Base-by-base conservation (phyloP, 2,329 filamentous ascomycete genomes). In the Aspergillus luchuensis region DNA sequence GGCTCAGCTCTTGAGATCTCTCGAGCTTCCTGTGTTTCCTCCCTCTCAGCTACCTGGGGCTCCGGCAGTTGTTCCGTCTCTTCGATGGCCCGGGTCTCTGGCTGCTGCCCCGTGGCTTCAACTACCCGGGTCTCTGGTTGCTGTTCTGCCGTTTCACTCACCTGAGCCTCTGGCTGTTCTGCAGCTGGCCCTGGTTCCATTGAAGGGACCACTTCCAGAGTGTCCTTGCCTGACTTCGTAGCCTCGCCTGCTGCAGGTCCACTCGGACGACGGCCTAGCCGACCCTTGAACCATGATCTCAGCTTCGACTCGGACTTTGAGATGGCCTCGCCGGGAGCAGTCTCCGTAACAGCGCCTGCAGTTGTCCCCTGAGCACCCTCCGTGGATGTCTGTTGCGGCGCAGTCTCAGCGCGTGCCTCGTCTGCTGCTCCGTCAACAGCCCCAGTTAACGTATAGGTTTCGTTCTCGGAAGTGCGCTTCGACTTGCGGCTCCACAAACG, bases 211-310 rank as follows among this genome's bases (percentile, higher is more conserved):
- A 38, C 51, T 48, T 45, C 48, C 28, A 28, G 23, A 36, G 58
- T 45, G 25, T 47, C 17, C 51, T 56, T 15, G 23, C 38, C 45
- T 61, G n/a, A 54, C 56, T 59, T 56, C 48, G 58, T 11, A n/a
- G 48, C 23, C 25, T 61, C 61, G 21, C 62, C 66, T 13, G 66
- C 59, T 13, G 66, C 60, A 2, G 66, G 64, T 2, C 66, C 67
- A 57, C 71, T 74, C 21, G 68, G 62, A 2, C 69, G 74, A 60
- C 69, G 71, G 11, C 69, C 62, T 7, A 74, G 55, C 57, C 68
- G 66, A 43, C 69, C 69, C 25, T 68, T 72, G 64, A 77, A 72
- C 74, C 74, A 77, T 13, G 65, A 69, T 47, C 69, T 76, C 23
- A 77, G 55, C 56, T 71, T 75, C 3, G 74, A 74, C 39, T 75